Base-by-base conservation (phyloP, 31 red algal species). In the Endocladia muricata region DNA sequence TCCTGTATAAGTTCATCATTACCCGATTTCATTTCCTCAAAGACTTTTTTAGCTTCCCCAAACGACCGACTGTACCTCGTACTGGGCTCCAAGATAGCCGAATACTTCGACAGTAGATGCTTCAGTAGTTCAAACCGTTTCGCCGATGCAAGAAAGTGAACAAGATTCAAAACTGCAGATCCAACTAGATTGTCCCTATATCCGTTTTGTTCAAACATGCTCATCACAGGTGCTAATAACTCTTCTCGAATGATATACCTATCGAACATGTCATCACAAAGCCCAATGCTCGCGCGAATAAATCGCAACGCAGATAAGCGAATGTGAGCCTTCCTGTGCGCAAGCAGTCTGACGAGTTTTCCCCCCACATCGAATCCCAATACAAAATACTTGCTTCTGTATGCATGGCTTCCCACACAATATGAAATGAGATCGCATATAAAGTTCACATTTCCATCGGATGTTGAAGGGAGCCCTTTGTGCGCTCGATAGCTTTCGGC, bases 371-470 rank as follows among this genome's bases (percentile, higher is more conserved):
- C 72, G 35, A 48, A 74, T 38, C 66, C 78, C 28, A 89, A 33
- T 36, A 89, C 76, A 73, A 89, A 89, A 60, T 89, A 81, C 56
- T 79, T 81, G 42, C 52, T 54, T 25, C 70, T 75, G 47, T 64
- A 89, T n/a, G 41, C 39, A 43, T 89, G 86, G 40, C 71, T 55
- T 21, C 38, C 41, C 43, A 89, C 86, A 41, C 76, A 89, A 54
- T 62, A 89, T 22, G 86, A 78, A n/a, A 89, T 55, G 39, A 89
- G 28, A 47, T 89, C 86, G 68, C 86, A 89, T 11, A 89, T 32
- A 37, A 76, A 51, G 26, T 56, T 79, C 28, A 58, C 54, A 41
- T 71, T 86, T 25, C 62, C 71, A 21, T 68, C 82, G 43, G 22
- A 38, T 0, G 6, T 43, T 21, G 29, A 22, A 7, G 38, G 41